Conservation (phyloP, 768 basidiomycete species). For the Flagelloscypha sp. region DNA sequence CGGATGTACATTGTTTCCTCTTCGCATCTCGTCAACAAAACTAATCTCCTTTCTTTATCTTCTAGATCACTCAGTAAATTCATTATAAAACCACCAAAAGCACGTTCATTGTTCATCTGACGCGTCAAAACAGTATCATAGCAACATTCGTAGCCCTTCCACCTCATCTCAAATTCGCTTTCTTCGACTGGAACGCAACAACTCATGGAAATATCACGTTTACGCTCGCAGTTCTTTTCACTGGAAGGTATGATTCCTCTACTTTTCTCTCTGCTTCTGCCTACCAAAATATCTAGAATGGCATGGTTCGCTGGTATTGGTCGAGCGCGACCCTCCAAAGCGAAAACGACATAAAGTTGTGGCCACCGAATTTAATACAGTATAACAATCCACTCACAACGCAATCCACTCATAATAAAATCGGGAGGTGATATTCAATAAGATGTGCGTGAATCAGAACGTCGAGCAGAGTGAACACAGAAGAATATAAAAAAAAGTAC, state of each 20-base stretch:
- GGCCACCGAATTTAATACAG: no score
- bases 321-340: no score
- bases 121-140: constrained; percentile 52
- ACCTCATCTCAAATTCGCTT: constrained; percentile 37
- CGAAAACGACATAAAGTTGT: no score
- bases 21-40: constrained; percentile 1
- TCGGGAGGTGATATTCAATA: no score
- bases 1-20: constrained; percentile 45
- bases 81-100: constrained; percentile 9
- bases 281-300: constrained; percentile 24
- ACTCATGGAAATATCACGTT: constrained; percentile 73
- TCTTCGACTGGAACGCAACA: constrained; percentile 56
- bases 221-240: constrained; percentile 45
- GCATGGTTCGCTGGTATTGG: constrained; percentile 51
- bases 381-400: no score
- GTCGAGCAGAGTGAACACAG: no score
- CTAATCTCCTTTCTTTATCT: constrained; percentile 1
- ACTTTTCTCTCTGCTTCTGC: constrained; percentile 1
- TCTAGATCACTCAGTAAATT: constrained; percentile 55
- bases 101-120: background rate
- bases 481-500: no score
- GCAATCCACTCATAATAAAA: no score
- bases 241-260: constrained; percentile 39
- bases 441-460: no score
- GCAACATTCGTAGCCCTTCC: constrained; percentile 55